phyloP scores from a whole-genome alignment of 2,329 filamentous ascomycete species.

The Zalaria obscura region DNA sequence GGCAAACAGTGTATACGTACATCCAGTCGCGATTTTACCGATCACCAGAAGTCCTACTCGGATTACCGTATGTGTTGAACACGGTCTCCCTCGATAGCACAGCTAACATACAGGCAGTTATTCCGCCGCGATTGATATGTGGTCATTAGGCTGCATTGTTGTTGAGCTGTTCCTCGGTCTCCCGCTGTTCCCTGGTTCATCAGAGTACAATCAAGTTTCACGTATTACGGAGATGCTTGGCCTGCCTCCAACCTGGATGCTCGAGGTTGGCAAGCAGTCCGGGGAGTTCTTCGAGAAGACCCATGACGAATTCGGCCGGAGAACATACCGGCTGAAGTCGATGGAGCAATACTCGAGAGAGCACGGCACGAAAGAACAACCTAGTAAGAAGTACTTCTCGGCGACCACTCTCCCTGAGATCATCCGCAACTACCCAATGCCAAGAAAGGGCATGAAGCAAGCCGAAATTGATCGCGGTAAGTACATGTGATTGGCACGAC shows the following conservation, averaged over 20 bases:
- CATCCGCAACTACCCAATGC: slow-evolving; percentile 96
- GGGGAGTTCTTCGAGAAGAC: slow-evolving; percentile 94
- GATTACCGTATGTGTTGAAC: slow-evolving; percentile 49
- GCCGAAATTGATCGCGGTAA: slow-evolving; percentile 89
- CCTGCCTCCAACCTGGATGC: slow-evolving; percentile 94
- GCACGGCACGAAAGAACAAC: slow-evolving; percentile 92
- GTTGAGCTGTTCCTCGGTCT: slow-evolving; percentile 93
- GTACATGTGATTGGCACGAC: slow-evolving; percentile 11
- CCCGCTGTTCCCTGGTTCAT: slow-evolving; percentile 89
- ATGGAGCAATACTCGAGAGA: slow-evolving; percentile 98
- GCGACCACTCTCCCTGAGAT: slow-evolving; percentile 90
- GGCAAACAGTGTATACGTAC: slow-evolving; percentile 97
- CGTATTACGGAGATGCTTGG: slow-evolving; percentile 97
- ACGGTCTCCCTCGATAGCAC: neutral
- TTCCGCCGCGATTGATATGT: slow-evolving; percentile 98
- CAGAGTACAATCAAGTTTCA: slow-evolving; percentile 96
- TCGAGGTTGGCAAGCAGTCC: slow-evolving; percentile 96
- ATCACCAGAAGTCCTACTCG: slow-evolving; percentile 90
- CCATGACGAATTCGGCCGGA: slow-evolving; percentile 80
- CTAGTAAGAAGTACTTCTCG: slow-evolving; percentile 99
- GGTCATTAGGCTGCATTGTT: slow-evolving; percentile 96
- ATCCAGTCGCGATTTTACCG: slow-evolving; percentile 98
- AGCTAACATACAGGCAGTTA: slow-evolving; percentile 38
- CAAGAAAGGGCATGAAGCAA: slow-evolving; percentile 98
- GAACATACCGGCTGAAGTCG: slow-evolving; percentile 82